Conservation (phyloP, 768 basidiomycete species). For the Boletus sensibilis region DNA sequence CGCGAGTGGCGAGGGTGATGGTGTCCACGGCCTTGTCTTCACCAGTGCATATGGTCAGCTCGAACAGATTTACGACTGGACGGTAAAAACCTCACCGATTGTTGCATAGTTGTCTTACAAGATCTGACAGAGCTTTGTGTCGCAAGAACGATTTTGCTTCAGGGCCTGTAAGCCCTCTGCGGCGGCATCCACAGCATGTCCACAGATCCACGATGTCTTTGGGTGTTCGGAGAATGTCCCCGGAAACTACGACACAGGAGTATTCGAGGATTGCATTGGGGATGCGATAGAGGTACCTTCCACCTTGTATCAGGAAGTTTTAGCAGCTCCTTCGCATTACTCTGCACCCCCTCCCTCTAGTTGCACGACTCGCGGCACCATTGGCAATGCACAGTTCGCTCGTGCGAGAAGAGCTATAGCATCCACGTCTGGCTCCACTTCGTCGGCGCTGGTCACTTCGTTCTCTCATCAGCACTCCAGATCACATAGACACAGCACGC, state of each 20-base stretch:
- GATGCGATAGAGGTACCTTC: conserved; percentile 55
- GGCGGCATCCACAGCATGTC: conserved; percentile 51
- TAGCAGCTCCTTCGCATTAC: conserved; percentile 53
- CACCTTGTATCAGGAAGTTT: conserved; percentile 64
- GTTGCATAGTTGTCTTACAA: conserved; percentile 10
- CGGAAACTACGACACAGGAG: conserved; percentile 43
- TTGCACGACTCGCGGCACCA: conserved; percentile 53
- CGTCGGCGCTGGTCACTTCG: background rate
- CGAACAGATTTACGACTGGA: conserved; percentile 72
- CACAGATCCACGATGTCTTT: conserved; percentile 57
- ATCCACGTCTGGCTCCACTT: conserved; percentile 8
- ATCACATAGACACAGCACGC: background rate
- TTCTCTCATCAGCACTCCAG: background rate
- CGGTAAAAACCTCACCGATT: conserved; percentile 35
- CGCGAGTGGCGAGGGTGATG: conserved; percentile 55
- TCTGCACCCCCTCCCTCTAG: conserved; percentile 56
- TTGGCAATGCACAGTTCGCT: conserved; percentile 44
- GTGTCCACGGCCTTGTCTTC: conserved; percentile 70
- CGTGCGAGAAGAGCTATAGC: conserved; percentile 30
- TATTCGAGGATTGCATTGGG: conserved; percentile 51
- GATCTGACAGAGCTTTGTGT: conserved; percentile 55
- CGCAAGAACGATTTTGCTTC: conserved; percentile 63
- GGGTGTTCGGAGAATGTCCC: conserved; percentile 68
- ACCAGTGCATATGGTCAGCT: conserved; percentile 62
- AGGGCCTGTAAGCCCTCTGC: conserved; percentile 60